Conservation (phyloP, 2,329 filamentous ascomycete species). For the Biscogniauxia marginata region DNA sequence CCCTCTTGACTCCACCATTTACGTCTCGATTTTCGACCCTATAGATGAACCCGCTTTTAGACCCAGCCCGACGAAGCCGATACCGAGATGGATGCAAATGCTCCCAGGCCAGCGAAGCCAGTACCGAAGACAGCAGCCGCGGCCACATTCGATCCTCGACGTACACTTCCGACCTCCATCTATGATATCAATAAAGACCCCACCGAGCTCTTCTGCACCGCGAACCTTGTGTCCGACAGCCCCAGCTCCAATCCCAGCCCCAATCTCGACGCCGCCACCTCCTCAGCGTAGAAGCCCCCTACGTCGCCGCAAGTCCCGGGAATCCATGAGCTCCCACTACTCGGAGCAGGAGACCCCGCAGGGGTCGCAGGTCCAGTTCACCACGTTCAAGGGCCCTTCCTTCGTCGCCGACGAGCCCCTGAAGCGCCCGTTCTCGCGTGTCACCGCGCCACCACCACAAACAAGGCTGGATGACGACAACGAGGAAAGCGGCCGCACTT, state of each 20-base stretch:
- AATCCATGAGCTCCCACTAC: neutral
- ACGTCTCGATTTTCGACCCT: conserved; percentile 51
- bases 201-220: neutral
- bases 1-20: conserved; percentile 39
- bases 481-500: conserved; percentile 2
- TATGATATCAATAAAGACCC: neutral
- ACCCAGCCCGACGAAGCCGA: conserved; percentile 49
- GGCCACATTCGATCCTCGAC: conserved; percentile 27
- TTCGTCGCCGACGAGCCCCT: conserved; percentile 40
- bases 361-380: conserved; percentile 6
- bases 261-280: neutral
- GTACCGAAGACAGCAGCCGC: conserved; percentile 6
- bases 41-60: conserved; percentile 46
- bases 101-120: conserved; percentile 18
- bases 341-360: conserved; percentile 1
- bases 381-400: conserved; percentile 23
- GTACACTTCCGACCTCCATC: conserved; percentile 21
- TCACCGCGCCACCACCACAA: conserved; percentile 12
- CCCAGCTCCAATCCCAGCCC: neutral
- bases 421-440: conserved; percentile 38
- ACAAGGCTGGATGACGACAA: conserved; percentile 6
- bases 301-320: neutral
- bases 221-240: neutral
- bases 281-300: neutral
- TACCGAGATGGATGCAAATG: conserved; percentile 47